Percentiles rank a stretch among this genome's conserved stretches.
Evolutionary conservation across 2,329 filamentous ascomycete genomes (phyloP).

Genomic region (Chaetomiaceae sp.): DNA sequence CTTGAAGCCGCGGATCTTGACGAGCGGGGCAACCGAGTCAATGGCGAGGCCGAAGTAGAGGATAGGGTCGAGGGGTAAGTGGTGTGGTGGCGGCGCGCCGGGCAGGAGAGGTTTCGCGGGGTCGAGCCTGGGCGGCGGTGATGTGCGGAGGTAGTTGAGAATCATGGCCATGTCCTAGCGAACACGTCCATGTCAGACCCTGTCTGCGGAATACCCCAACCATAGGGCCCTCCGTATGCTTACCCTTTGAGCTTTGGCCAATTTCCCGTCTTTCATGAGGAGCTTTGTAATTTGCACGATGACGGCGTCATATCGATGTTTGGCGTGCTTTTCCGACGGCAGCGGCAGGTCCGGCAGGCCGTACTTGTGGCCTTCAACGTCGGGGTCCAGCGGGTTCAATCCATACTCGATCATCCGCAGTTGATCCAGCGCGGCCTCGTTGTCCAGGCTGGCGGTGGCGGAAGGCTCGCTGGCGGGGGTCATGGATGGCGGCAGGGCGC

Average conservation of each 20-base stretch:
- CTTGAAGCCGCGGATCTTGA: conserved; percentile 69
- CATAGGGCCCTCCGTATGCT: too few relatives aligned
- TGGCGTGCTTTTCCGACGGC: conserved; percentile 56
- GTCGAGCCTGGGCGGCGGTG: conserved; percentile 70
- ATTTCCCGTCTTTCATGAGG: conserved; percentile 86
- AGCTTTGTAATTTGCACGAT: conserved; percentile 83
- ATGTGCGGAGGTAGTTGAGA: conserved; percentile 77
- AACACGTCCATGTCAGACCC: neutral
- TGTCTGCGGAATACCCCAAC: too few relatives aligned
- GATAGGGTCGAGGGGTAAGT: conserved; percentile 83
- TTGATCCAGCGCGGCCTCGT: conserved; percentile 37
- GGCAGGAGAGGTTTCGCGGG: conserved; percentile 66
- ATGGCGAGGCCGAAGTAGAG: conserved; percentile 85
- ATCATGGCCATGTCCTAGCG: conserved; percentile 83
- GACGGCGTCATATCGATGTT: conserved; percentile 79
- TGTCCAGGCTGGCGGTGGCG: conserved; percentile 36
- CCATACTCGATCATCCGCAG: conserved; percentile 31
- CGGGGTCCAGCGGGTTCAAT: conserved; percentile 27
- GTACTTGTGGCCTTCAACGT: conserved; percentile 64
- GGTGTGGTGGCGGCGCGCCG: conserved; percentile 65
- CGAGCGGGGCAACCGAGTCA: conserved; percentile 84
- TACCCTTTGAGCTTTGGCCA: conserved; percentile 84
- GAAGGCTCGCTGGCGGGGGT: conserved; percentile 13
- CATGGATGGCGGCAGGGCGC: conserved; percentile 10
- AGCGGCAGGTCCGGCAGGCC: conserved; percentile 62